Evolutionary conservation across 2,329 filamentous ascomycete species (phyloP), one percentile per base, ranked within the genome.

Genomic region (Aspergillus tanneri): DNA sequence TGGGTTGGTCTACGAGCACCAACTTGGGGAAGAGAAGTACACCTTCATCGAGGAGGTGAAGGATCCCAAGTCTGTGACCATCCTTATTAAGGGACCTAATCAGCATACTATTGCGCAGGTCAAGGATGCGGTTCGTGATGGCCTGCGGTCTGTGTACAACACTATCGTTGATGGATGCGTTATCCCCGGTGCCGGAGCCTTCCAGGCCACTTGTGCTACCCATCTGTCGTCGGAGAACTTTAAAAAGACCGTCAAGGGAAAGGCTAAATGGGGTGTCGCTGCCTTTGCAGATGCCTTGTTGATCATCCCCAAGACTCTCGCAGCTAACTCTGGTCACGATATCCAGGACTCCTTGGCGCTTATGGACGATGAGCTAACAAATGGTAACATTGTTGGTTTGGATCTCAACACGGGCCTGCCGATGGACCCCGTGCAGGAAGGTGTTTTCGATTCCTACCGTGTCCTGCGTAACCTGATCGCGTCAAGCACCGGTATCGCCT

Each of bases 1-100:
- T 43, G 93, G 93, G 45, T 82, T 89, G 40, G 93, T 99, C 49
- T 97, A 99, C 69, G 93, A 99, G 77, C 92, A 99, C 73, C 89
- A 92, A 60, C 80, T 99, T 8, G 93, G 93, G 54, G 93, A 99
- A 78, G 93, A 99, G 79, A 99, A 99, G 78, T 99, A 89, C 77
- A 99, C 93, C 5, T 99, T 99, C 68, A 81, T 99, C 53, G 93
- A 99, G 74, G 93, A 99, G 62, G 93, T 99, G 64, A 97, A 96
- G 80, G 90, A 97, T 53, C 89, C 93, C 54, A 99, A 99, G 78
- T 96, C 92, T 1, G 93, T 99, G 38, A 99, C 93, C 12, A 79
- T 99, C 24, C 80, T 99, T 64, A 97, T 99, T 79, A 99, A 97
- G 79, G 93, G 93, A 19, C 93, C 93, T 55, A 99, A 99, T 73